Evolutionary conservation across 2,329 filamentous ascomycete species (phyloP).

Genomic region (Cordyceps javanica): DNA sequence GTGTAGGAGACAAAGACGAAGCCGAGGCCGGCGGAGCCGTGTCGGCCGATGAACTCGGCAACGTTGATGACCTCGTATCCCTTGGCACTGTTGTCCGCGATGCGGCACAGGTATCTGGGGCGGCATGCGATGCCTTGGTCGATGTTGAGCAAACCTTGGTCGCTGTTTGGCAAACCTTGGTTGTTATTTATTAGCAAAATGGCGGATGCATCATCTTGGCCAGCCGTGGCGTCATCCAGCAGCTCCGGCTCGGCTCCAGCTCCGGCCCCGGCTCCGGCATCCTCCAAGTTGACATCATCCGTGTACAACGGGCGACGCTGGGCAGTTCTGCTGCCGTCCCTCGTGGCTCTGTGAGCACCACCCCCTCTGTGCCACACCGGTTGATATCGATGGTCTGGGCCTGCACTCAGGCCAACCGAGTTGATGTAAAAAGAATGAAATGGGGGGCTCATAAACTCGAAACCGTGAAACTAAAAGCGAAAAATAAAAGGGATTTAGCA

Average conservation of each 20-base stretch:
- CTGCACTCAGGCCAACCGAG: not conserved
- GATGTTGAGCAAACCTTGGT: not conserved
- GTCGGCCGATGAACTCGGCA: constrained; percentile 18
- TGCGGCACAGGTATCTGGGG: constrained; percentile 21
- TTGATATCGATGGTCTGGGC: not conserved
- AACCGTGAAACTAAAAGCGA: not conserved
- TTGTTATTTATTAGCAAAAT: too few species aligned
- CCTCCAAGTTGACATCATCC: too few species aligned
- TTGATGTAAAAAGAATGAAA: not conserved
- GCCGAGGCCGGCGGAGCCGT: constrained; percentile 20
- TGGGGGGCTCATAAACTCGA: not conserved
- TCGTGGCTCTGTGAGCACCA: not conserved
- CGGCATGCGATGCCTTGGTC: not conserved
- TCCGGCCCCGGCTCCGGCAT: too few species aligned
- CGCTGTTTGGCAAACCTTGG: too few species aligned
- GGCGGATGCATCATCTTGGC: too few species aligned
- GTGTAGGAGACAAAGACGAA: constrained; percentile 38
- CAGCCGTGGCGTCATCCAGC: too few species aligned
- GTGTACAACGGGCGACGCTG: too few species aligned
- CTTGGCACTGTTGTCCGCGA: constrained; percentile 14
- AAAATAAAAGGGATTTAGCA: too few species aligned
- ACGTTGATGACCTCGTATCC: constrained; percentile 20
- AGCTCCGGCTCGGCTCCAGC: too few species aligned
- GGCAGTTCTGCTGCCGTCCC: too few species aligned
- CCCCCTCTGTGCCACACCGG: not conserved